Conservation (phyloP, 306 rosid species). For the Macrotyloma uniflorum region DNA sequence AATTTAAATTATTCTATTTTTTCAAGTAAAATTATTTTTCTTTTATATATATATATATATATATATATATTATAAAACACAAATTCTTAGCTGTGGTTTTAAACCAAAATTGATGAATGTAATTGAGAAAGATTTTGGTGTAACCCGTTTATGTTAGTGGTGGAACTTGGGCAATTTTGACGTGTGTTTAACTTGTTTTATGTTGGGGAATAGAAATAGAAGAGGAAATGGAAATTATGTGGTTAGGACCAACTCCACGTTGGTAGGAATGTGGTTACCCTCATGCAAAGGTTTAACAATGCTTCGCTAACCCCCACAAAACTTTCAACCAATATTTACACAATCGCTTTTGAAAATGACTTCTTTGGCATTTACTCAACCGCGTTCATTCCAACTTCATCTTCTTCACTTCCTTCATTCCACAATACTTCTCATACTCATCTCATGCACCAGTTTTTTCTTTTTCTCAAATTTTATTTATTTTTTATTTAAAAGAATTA, state of each 20-base stretch:
- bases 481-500: too few species aligned
- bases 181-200: too few species aligned
- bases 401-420: not conserved
- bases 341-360: slow-evolving; percentile 50
- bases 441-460: not conserved
- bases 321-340: slow-evolving; percentile 53
- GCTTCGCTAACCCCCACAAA: slow-evolving; percentile 34
- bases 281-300: not conserved
- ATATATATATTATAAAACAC: too few species aligned
- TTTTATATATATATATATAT: too few species aligned
- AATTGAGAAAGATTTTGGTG: too few species aligned
- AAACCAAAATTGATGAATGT: too few species aligned
- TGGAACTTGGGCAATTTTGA: too few species aligned
- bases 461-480: too few species aligned
- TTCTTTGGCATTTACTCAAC: slow-evolving; percentile 44
- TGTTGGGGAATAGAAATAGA: not conserved
- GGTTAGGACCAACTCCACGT: slow-evolving; percentile 52
- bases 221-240: slow-evolving; percentile 5
- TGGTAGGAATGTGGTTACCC: not conserved
- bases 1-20: too few species aligned
- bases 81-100: too few species aligned
- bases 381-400: not conserved
- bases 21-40: too few species aligned
- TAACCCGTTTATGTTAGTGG: too few species aligned
- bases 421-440: not conserved